Percentiles rank a stretch among this genome's conserved stretches.
Evolutionary conservation across 2,329 filamentous ascomycete species (phyloP).

Genomic region (Dothidotthia symphoricarpi): DNA sequence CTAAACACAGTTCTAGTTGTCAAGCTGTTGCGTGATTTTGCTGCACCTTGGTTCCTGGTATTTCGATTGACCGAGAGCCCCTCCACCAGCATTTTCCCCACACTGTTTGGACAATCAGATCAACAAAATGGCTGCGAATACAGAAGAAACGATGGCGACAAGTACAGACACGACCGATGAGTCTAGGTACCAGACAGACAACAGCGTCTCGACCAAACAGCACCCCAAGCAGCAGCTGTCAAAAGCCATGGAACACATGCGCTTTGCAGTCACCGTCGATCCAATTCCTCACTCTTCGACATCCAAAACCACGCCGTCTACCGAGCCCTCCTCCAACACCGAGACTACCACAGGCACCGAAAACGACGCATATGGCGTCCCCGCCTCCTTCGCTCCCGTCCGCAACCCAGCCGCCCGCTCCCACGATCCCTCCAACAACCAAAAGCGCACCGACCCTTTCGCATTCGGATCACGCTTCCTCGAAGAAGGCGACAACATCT

Average conservation of each 20-base stretch:
- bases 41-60: no score
- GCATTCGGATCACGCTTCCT: conserved; percentile 90
- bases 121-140: conserved; percentile 18
- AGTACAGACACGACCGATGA: conserved; percentile 9
- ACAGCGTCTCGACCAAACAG: conserved; percentile 30
- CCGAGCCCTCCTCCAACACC: not conserved
- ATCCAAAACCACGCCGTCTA: conserved; percentile 12
- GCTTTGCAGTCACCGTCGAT: conserved; percentile 49
- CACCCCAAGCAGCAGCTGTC: conserved; percentile 48
- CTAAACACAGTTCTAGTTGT: no score
- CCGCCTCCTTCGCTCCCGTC: conserved; percentile 46
- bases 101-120: not conserved
- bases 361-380: conserved; percentile 52
- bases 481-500: conserved; percentile 81
- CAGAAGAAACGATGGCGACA: conserved; percentile 8
- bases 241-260: conserved; percentile 55
- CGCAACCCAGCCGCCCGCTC: conserved; percentile 58
- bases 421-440: conserved; percentile 69
- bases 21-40: no score
- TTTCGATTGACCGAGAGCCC: no score
- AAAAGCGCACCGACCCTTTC: conserved; percentile 89
- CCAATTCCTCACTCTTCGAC: conserved; percentile 24
- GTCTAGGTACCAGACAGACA: conserved; percentile 33
- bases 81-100: conserved; percentile 10
- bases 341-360: conserved; percentile 13